Evolutionary conservation across 2,329 filamentous ascomycete genomes (phyloP).

Genomic region (Celoporthe dispersa): DNA sequence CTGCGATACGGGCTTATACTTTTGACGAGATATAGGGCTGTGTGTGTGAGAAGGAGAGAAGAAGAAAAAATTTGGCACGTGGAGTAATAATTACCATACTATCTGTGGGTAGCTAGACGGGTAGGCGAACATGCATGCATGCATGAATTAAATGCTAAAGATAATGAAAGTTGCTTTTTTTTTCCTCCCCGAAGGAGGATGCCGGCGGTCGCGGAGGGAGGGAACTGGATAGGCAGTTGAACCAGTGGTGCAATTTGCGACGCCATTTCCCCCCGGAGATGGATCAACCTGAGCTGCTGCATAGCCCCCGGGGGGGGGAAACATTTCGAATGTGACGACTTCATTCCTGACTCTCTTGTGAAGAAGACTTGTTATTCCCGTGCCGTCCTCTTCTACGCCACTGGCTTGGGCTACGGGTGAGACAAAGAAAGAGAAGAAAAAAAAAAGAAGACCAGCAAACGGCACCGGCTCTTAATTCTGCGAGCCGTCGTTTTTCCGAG

Average conservation of each 20-base stretch:
- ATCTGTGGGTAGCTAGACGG: background rate
- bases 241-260: background rate
- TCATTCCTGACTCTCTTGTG: background rate
- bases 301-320: background rate
- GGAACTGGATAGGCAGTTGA: background rate
- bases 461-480: background rate
- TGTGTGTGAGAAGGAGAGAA: background rate
- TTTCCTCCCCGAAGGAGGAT: background rate
- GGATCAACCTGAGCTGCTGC: no score
- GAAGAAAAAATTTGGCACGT: background rate
- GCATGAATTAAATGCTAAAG: background rate
- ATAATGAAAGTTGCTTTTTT: background rate
- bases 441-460: background rate
- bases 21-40: background rate
- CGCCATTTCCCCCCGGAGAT: background rate
- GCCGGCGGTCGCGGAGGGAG: background rate
- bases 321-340: background rate
- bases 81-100: background rate
- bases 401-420: background rate
- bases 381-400: background rate
- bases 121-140: background rate
- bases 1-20: background rate
- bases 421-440: no score
- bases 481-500: background rate
- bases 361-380: background rate